Evolutionary conservation across 2,329 filamentous ascomycete genomes (phyloP), one percentile per base, ranked within the genome.

Genomic region (Fusarium cyanostomum): DNA sequence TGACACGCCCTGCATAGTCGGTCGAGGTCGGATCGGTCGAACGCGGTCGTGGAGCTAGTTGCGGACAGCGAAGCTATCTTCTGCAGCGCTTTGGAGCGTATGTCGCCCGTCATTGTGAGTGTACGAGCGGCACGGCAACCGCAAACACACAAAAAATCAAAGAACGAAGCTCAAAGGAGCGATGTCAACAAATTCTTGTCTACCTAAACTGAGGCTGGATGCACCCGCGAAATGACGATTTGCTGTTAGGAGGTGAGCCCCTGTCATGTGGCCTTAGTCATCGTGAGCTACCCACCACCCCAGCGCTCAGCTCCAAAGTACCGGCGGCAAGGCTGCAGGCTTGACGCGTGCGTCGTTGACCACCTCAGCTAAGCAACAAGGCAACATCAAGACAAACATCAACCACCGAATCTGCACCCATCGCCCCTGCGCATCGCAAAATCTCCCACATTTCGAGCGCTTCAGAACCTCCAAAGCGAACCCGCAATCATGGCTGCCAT

Each of bases 21-120:
- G 62, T 89, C 86, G 52, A 90, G 82, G 63, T 89, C 87, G 45
- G 86, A 87, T 72, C 82, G 81, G 69, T 89, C 86, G 67, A 86
- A 86, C 2, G 84, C 79, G 11, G 81, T 78, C 39, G 79, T 75
- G 15, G 85, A 77, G 72, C 79, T 83, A 37, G 81, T 79, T 26
- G 86, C 85, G 12, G 87, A 88, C 51, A 90, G 80, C 41, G 82
- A 81, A 37, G 87, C 87, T 66, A 90, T 88, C 78, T 87, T 89
- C 75, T 89, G 80, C 54, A 90, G 79, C 66, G 87, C 87, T 72
- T 81, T 82, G 63, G 84, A 84, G 72, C 87, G 86, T 61, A 89
- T 83, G 69, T 86, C 80, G 72, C 82, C 81, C 63, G 81, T 77
- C 77, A 85, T 85, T 57, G 51, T 75, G 38, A n/a, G 31, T 12